Evolutionary conservation across 805 yeast species (phyloP).

Genomic region (Saccharomycopsis guyanensis): DNA sequence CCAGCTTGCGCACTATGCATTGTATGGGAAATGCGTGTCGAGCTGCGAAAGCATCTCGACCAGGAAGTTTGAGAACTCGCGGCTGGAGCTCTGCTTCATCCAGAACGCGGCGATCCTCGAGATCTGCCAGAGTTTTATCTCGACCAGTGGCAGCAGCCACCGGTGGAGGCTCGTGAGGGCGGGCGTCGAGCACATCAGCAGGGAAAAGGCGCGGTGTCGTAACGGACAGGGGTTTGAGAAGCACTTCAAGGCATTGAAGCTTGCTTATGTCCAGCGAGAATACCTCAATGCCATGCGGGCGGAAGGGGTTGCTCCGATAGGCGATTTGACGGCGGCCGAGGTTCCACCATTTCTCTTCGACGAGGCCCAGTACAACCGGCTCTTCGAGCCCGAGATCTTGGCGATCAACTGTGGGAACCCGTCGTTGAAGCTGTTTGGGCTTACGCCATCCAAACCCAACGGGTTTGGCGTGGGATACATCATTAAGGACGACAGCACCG

Average conservation of each 20-base stretch:
- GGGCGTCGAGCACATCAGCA: constrained; percentile 19
- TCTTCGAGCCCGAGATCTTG: constrained; percentile 35
- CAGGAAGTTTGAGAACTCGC: constrained; percentile 55
- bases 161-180: constrained; percentile 38
- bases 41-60: constrained; percentile 88
- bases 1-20: constrained; percentile 84
- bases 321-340: constrained; percentile 20
- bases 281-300: constrained; percentile 36
- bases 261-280: constrained; percentile 44
- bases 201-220: constrained; percentile 7
- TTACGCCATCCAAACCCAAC: constrained; percentile 81
- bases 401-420: constrained; percentile 89
- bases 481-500: constrained; percentile 70
- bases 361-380: constrained; percentile 27
- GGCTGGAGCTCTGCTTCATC: constrained; percentile 62
- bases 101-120: constrained; percentile 46
- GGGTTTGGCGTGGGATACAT: constrained; percentile 94
- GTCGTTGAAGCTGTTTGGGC: constrained; percentile 76
- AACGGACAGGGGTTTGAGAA: constrained; percentile 64
- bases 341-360: constrained; percentile 42
- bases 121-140: constrained; percentile 56
- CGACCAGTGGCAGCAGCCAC: constrained; percentile 38
- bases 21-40: constrained; percentile 83
- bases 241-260: constrained; percentile 58
- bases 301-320: constrained; percentile 32